A percentile compares a stretch with the other conserved stretches of the same genome.
Evolutionary conservation across 305 asterid genomes (phyloP).

Genomic region (Rubia tinctorum): DNA sequence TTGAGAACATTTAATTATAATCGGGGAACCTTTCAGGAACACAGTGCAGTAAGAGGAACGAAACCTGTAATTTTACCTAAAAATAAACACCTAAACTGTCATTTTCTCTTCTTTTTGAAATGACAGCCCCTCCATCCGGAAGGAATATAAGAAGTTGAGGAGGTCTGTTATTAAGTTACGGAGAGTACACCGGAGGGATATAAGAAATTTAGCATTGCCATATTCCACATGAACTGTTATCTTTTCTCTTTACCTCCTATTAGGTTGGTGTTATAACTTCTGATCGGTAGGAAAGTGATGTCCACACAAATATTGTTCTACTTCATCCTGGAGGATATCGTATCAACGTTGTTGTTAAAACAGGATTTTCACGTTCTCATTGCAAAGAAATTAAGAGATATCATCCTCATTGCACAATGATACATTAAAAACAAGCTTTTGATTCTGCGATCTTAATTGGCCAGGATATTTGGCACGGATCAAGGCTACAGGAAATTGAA

Average conservation of each 20-base stretch:
- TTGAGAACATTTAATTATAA: too few species aligned
- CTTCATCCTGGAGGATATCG: slow-evolving; percentile 88
- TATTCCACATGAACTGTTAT: neutral
- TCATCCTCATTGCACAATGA: neutral
- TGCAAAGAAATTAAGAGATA: neutral
- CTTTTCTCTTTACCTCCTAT: slow-evolving; percentile 7
- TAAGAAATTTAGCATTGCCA: neutral
- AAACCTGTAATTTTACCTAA: too few species aligned
- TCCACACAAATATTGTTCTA: slow-evolving; percentile 82
- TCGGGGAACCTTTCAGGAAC: too few species aligned
- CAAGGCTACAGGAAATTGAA: slow-evolving; percentile 71
- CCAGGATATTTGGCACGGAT: slow-evolving; percentile 78
- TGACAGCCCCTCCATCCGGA: too few species aligned
- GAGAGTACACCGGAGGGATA: too few species aligned
- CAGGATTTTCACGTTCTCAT: neutral
- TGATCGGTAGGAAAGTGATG: slow-evolving; percentile 72
- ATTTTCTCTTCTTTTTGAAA: too few species aligned
- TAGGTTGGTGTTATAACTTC: slow-evolving; percentile 14
- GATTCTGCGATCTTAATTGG: slow-evolving; percentile 1
- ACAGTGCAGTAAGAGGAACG: too few species aligned
- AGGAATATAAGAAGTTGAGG: too few species aligned
- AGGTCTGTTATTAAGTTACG: too few species aligned
- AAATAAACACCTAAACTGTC: too few species aligned
- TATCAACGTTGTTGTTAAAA: slow-evolving; percentile 25
- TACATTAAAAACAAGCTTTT: neutral